Evolutionary conservation across 768 basidiomycete species (phyloP).

Genomic region (Tricholoma hemisulphureum): DNA sequence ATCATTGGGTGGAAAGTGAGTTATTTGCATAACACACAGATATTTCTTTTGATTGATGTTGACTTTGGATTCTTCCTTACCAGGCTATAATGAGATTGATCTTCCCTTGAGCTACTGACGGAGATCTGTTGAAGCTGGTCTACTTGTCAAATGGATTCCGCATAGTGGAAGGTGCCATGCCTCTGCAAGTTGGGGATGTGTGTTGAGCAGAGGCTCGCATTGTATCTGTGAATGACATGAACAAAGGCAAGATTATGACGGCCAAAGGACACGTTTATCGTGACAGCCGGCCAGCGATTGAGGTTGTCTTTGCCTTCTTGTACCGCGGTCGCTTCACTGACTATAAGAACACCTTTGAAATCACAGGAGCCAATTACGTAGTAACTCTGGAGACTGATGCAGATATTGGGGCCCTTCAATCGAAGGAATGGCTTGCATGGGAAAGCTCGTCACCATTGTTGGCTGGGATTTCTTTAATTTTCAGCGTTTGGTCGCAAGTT

Average conservation of each 20-base stretch:
- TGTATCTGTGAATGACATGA: conserved; percentile 83
- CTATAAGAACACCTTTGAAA: conserved; percentile 95
- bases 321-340: conserved; percentile 95
- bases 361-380: conserved; percentile 81
- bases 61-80: conserved; percentile 4
- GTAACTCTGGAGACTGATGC: conserved; percentile 76
- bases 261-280: conserved; percentile 85
- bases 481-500: conserved; percentile 84
- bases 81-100: conserved; percentile 99
- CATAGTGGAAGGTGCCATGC: conserved; percentile 72
- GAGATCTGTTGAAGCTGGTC: conserved; percentile 92
- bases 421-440: conserved; percentile 99
- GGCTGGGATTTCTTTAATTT: conserved; percentile 81
- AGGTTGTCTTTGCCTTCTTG: conserved; percentile 93
- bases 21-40: conserved; percentile 10
- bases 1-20: conserved; percentile 97
- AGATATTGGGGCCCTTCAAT: conserved; percentile 84
- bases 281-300: conserved; percentile 77
- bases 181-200: conserved; percentile 81
- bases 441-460: conserved; percentile 78
- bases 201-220: conserved; percentile 90
- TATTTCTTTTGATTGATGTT: conserved; percentile 6
- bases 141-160: conserved; percentile 98
- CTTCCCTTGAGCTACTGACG: conserved; percentile 89
- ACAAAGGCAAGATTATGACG: conserved; percentile 90